Evolutionary conservation across 2,329 filamentous ascomycete genomes (phyloP).

Genomic region (Pseudogymnoascus sp.): DNA sequence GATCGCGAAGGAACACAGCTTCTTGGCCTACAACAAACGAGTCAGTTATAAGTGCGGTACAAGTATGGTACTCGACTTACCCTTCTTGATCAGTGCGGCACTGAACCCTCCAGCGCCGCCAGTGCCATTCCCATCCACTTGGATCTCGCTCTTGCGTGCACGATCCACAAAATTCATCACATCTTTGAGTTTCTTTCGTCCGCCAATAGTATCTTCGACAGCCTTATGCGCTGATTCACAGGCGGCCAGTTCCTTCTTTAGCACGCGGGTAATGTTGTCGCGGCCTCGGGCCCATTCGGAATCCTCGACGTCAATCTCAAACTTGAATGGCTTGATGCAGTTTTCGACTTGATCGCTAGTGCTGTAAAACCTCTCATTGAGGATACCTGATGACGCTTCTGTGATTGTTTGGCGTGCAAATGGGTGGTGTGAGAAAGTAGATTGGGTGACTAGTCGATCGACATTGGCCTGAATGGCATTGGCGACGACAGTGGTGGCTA

Average conservation of each 20-base stretch:
- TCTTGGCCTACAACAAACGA: slow-evolving; percentile 59
- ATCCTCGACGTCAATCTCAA: slow-evolving; percentile 90
- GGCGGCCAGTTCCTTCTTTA: slow-evolving; percentile 81
- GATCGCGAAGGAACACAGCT: slow-evolving; percentile 87
- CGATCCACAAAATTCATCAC: slow-evolving; percentile 88
- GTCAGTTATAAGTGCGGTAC: background rate
- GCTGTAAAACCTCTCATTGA: slow-evolving; percentile 92
- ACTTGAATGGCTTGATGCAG: slow-evolving; percentile 98
- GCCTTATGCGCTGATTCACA: slow-evolving; percentile 71
- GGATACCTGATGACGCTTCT: slow-evolving; percentile 78
- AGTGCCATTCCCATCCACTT: slow-evolving; percentile 72
- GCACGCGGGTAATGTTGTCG: slow-evolving; percentile 68
- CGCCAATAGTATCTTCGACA: slow-evolving; percentile 70
- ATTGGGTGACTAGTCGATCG: slow-evolving; percentile 67
- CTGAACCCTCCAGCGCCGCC: slow-evolving; percentile 93
- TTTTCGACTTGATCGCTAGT: slow-evolving; percentile 98
- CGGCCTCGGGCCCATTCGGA: slow-evolving; percentile 79
- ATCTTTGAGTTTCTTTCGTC: slow-evolving; percentile 76
- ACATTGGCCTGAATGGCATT: slow-evolving; percentile 79
- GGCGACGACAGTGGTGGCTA: slow-evolving; percentile 87
- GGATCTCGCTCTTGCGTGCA: slow-evolving; percentile 74
- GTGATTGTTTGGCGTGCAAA: slow-evolving; percentile 89
- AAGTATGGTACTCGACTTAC: slow-evolving; percentile 40
- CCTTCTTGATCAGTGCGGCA: slow-evolving; percentile 71
- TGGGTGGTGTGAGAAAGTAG: slow-evolving; percentile 82